Conservation (phyloP, 148 eudicot species). For the Vaccinium macrocarpon region DNA sequence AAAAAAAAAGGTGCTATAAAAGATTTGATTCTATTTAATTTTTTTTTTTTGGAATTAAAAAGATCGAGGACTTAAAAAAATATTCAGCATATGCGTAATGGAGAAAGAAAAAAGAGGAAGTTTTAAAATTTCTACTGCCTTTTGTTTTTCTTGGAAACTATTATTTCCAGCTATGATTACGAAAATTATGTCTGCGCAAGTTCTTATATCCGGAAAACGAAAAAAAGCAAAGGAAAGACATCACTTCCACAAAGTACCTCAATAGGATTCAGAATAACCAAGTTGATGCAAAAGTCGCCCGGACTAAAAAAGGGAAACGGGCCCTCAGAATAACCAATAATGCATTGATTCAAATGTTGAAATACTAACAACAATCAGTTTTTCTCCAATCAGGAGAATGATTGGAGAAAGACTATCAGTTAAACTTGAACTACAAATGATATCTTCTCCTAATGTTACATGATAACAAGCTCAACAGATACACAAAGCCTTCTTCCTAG, state of each 20-base stretch:
- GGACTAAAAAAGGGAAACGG: no score
- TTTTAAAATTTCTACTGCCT: no score
- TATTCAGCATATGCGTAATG: not conserved
- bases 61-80: not conserved
- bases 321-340: not conserved
- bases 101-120: not conserved
- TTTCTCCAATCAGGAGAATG: constrained; percentile 5
- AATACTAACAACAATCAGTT: not conserved
- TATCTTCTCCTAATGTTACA: constrained; percentile 4
- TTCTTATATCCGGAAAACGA: not conserved
- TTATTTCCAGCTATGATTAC: no score
- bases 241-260: not conserved
- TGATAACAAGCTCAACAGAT: constrained; percentile 3
- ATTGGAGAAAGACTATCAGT: constrained; percentile 1
- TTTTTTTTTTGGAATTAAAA: not conserved
- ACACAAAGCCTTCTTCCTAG: constrained; percentile 4
- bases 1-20: no score
- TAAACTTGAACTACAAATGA: not conserved
- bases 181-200: not conserved
- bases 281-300: no score
- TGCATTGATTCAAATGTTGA: constrained; percentile 7
- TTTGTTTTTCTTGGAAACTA: no score
- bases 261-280: not conserved
- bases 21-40: not conserved
- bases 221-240: not conserved